Percentiles rank a stretch among this genome's conserved stretches.
Evolutionary conservation across 768 basidiomycete genomes (phyloP).

Genomic region (Porpolomopsis calyptriformis): DNA sequence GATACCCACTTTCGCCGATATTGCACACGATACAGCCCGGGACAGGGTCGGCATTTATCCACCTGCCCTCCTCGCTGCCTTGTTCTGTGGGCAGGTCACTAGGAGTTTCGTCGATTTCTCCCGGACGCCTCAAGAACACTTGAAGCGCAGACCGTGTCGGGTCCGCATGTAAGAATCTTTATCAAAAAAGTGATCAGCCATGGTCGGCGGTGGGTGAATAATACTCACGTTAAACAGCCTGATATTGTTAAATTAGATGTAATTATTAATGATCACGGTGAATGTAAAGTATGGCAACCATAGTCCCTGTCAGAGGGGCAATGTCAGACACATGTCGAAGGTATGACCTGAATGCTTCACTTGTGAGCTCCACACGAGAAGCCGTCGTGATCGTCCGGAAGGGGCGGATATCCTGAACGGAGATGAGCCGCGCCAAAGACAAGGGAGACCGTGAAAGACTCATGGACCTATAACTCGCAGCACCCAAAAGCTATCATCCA

Average conservation of each 20-base stretch:
- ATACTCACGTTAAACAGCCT: conserved; percentile 6
- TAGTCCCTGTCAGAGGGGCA: conserved; percentile 51
- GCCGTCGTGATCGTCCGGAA: conserved; percentile 70
- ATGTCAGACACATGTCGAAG: conserved; percentile 4
- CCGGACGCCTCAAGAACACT: conserved; percentile 52
- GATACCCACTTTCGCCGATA: conserved; percentile 75
- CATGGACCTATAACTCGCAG: conserved; percentile 74
- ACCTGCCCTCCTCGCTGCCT: conserved; percentile 48
- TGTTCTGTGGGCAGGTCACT: conserved; percentile 39
- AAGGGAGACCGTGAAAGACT: background rate
- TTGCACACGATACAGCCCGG: conserved; percentile 83
- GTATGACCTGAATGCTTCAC: conserved; percentile 28
- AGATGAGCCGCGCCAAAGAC: background rate
- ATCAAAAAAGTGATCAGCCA: background rate
- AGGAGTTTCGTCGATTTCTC: conserved; percentile 17
- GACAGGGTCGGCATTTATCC: conserved; percentile 81
- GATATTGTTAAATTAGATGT: background rate
- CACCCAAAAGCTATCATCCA: conserved; percentile 84
- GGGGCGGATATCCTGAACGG: conserved; percentile 68
- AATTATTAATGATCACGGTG: conserved; percentile 5
- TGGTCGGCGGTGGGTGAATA: no score
- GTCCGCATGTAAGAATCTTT: conserved; percentile 82
- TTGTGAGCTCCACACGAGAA: conserved; percentile 88
- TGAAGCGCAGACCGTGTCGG: conserved; percentile 72
- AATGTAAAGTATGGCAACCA: conserved; percentile 67